Conservation (phyloP, 495 filamentous ascomycete species). For the Pseudevernia furfuracea region DNA sequence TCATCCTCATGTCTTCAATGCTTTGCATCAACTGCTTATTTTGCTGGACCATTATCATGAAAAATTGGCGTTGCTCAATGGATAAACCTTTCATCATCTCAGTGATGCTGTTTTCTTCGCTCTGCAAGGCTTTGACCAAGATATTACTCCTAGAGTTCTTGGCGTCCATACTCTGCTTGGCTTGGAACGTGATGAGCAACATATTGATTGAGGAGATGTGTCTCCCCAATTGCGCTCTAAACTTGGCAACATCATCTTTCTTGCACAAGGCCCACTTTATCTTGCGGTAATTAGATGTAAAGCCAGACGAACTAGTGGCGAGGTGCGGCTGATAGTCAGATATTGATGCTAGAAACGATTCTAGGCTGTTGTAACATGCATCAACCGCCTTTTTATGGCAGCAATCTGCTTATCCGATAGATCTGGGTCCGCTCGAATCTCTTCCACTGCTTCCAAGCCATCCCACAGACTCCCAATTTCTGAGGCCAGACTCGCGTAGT, state of each 20-base stretch:
- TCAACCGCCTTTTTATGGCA: slow-evolving; percentile 18
- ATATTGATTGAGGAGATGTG: slow-evolving; percentile 31
- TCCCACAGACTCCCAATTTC: slow-evolving; percentile 31
- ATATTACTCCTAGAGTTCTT: not conserved
- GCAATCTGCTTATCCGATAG: slow-evolving; percentile 18
- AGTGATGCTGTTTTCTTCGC: slow-evolving; percentile 6
- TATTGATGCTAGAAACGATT: slow-evolving; percentile 23
- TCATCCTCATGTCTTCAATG: slow-evolving; percentile 19
- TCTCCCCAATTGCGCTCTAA: slow-evolving; percentile 29
- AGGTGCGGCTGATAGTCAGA: slow-evolving; percentile 27
- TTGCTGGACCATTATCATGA: slow-evolving; percentile 21
- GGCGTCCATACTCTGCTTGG: slow-evolving; percentile 14
- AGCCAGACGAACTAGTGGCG: slow-evolving; percentile 10
- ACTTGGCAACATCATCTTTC: slow-evolving; percentile 30
- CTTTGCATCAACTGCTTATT: slow-evolving; percentile 24
- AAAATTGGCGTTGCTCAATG: slow-evolving; percentile 24
- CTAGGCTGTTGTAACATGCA: slow-evolving; percentile 23
- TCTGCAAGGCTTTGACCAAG: slow-evolving; percentile 3
- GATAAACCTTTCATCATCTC: slow-evolving; percentile 19
- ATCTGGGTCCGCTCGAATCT: slow-evolving; percentile 17
- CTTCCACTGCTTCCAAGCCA: slow-evolving; percentile 29
- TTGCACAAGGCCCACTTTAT: slow-evolving; percentile 30
- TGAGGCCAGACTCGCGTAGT: slow-evolving; percentile 26
- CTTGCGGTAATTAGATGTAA: slow-evolving; percentile 22
- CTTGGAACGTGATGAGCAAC: slow-evolving; percentile 29